Base-by-base conservation (phyloP, 75 land plant species). In the Selaginella tamariscina region DNA sequence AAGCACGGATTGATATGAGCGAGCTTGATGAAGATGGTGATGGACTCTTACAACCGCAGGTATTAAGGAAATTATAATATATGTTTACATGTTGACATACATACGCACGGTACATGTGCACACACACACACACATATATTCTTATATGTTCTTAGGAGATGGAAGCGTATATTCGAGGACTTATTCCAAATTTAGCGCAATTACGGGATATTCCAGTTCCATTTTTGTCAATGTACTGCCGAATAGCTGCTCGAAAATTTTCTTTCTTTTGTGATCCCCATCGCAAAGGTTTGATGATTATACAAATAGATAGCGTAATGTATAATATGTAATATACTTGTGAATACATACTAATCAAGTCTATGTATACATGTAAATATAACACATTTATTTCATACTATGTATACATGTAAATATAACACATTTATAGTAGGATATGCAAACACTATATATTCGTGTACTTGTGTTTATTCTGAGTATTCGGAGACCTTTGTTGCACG, bases 1-100 rank as follows among this genome's bases (percentile, higher is more conserved):
- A 94, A 71, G 98, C 98, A 72, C 84, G 98, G 67, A 94, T 94
- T 69, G 98, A 94, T 68, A 94, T 94, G 98, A 89, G 98, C 75
- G 98, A 94, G 70, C 86, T 94, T 70, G 98, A 94, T 80, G 96
- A 90, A 67, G 98, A 94, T 81, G 89, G 84, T 39, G 98, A 94
- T 83, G 98, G 98, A 11, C 89, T 94, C 73, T 82, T 94, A 63
- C 96, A 87, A 63, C 85, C 91, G 72, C 96, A 89, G 86, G 98
- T 94, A 83, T 65, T 66, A 27, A 11, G 54, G 54, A 20, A 11
- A 11, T 49, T 49, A 20, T 49, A 20, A 20, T 11, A 49, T 49
- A 49, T 11, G 20, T 49, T 49, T 11, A 49, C 20, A 11, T 49
- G 18, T 20, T 49, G 11, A 11, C 54, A 49, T 49, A 49, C 20